Evolutionary conservation across 768 basidiomycete genomes (phyloP), one percentile per base, ranked within the genome.

Genomic region (Punctularia strigosozonata): DNA sequence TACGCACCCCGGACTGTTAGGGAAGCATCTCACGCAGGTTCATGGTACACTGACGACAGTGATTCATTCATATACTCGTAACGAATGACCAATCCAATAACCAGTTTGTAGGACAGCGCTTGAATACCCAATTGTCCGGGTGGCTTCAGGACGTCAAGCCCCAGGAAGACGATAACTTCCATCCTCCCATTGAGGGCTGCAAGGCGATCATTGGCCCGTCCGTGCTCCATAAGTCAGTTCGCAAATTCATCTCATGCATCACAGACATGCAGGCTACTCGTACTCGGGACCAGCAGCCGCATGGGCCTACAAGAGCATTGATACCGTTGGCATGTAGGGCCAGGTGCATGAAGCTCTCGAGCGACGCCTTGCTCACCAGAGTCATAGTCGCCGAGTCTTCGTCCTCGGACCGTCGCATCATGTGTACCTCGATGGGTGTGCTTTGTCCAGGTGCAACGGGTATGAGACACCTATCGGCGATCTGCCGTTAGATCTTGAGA

Each of bases 131-230:
- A 53, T 70, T 98, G 24, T 53, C 64, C 1, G 46, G 50, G 14
- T 89, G 82, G 71, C 65, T 97, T 6, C 59, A 54, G 5, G 64
- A 62, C 22, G 87, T 87, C 21, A 57, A 68, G 19, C 41, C 69
- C 23, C 61, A 66, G 3, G 53, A 57, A 5, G 57, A 61, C 25
- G 58, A 64, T 19, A 43, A 72, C 50, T 76, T 77, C 65, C 51
- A 59, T 1, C 80, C 75, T 30, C 90, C 91, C 2, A 66, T 90
- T 47, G 51, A 60, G 36, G 73, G 77, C 21, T 75, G 73, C 47
- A 83, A 75, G 54, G 95, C 92, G n/a, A 72, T 99, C 53, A 92
- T 99, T 32, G 92, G 85, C 15, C 95, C 95, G 91, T 97, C 50
- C 48, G 88, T 68, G n/a, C 30, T 31, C 21, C 15, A 26, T 23